These are phyloP conservation scores for Boletus rex-veris DNA, from an alignment of 768 basidiomycete genomes.

Conservation along the genomic window DNA sequence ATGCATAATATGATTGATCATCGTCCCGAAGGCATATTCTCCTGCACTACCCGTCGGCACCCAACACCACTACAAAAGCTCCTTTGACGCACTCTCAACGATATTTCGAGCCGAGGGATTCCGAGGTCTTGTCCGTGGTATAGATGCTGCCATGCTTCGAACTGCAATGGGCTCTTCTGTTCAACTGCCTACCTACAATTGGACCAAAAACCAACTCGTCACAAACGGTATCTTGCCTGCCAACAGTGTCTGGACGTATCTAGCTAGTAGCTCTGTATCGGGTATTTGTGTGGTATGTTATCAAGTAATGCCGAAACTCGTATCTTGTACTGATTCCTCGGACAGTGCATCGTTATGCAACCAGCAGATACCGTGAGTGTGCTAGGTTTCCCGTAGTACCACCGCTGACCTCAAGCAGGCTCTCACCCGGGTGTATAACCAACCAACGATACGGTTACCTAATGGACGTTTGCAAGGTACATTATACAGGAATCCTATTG, in stretches of 20 bases:
- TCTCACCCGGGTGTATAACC: conserved; percentile 94
- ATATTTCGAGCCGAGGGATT: conserved; percentile 77
- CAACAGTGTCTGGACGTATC: conserved; percentile 81
- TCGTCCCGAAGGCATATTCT: conserved; percentile 74
- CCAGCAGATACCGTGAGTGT: conserved; percentile 81
- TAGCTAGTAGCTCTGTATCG: conserved; percentile 84
- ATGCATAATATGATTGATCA: not conserved
- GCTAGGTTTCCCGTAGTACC: conserved; percentile 1
- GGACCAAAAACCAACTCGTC: conserved; percentile 80
- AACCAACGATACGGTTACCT: conserved; percentile 70
- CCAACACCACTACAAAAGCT: conserved; percentile 87
- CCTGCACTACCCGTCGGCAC: conserved; percentile 91
- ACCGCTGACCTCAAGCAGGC: conserved; percentile 42
- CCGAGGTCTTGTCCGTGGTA: conserved; percentile 82
- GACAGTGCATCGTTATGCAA: conserved; percentile 87
- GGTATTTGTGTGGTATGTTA: conserved; percentile 84
- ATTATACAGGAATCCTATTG: conserved; percentile 88
- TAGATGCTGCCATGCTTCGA: conserved; percentile 89
- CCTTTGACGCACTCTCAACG: conserved; percentile 74
- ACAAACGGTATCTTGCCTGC: conserved; percentile 63
- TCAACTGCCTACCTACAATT: conserved; percentile 94
- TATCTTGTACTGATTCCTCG: conserved; percentile 7
- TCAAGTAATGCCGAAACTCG: not conserved
- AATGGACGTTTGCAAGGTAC: conserved; percentile 71
- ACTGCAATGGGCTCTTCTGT: conserved; percentile 96